Conservation (phyloP, 306 rosid genomes). For the Vigna radiata region DNA sequence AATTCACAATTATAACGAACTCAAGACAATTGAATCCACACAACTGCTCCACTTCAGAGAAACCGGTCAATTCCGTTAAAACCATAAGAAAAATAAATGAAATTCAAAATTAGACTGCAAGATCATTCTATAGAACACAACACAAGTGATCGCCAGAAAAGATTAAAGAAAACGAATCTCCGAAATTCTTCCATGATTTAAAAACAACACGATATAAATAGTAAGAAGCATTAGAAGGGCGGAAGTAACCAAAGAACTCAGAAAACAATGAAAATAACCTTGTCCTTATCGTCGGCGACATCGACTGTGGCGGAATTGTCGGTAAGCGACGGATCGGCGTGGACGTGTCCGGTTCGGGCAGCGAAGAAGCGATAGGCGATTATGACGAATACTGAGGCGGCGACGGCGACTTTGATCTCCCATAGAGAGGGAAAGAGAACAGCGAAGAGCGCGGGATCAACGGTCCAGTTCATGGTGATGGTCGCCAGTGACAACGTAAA, state of each 20-base stretch:
- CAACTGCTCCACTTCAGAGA: constrained; percentile 6
- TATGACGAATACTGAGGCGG: constrained; percentile 73
- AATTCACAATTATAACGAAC: neutral
- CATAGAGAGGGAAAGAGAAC: constrained; percentile 75
- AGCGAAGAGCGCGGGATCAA: constrained; percentile 62
- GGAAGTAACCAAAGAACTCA: neutral
- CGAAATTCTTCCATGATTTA: neutral
- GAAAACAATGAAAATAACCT: constrained; percentile 54
- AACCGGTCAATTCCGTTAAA: constrained; percentile 26
- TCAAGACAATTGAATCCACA: neutral
- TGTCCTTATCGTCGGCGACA: constrained; percentile 57
- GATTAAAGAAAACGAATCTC: neutral
- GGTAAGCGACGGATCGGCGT: constrained; percentile 56
- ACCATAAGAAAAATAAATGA: neutral
- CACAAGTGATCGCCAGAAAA: constrained; percentile 3
- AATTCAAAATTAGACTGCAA: neutral
- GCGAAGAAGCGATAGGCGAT: constrained; percentile 73
- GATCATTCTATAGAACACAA: constrained; percentile 19
- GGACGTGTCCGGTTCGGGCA: constrained; percentile 42
- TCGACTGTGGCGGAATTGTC: constrained; percentile 55
- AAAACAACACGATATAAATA: neutral
- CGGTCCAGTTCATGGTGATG: constrained; percentile 38
- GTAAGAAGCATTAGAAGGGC: neutral
- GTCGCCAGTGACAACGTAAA: neutral
- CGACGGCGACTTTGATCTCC: constrained; percentile 87